Conservation (phyloP, 2,329 filamentous ascomycete genomes). For the Epichloe sylvatica region DNA sequence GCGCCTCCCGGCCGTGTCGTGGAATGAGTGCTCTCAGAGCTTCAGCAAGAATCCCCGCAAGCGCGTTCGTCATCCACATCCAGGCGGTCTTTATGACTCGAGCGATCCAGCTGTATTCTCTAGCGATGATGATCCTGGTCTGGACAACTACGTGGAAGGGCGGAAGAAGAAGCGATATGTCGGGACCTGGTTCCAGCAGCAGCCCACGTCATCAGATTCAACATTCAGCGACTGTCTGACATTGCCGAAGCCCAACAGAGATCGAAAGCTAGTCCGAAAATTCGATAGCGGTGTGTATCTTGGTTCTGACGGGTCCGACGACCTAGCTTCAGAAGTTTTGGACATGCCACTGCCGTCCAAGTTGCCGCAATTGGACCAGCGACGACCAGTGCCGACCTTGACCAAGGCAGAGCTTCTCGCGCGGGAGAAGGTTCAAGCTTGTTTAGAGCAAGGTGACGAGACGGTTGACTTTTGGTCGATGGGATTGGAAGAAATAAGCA, state of each 20-base stretch:
- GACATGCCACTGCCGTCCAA: constrained; percentile 20
- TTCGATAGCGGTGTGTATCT: constrained; percentile 58
- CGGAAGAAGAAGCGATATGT: constrained; percentile 48
- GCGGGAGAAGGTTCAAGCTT: constrained; percentile 32
- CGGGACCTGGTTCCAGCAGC: constrained; percentile 55
- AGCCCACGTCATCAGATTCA: constrained; percentile 36
- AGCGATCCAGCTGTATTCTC: constrained; percentile 61
- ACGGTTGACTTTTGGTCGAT: constrained; percentile 47
- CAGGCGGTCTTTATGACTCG: constrained; percentile 36
- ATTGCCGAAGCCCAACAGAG: constrained; percentile 26
- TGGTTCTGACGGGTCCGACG: constrained; percentile 42
- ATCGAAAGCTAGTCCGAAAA: constrained; percentile 40
- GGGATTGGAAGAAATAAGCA: constrained; percentile 38
- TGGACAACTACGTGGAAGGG: constrained; percentile 48
- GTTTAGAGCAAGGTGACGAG: constrained; percentile 45
- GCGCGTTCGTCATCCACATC: constrained; percentile 20
- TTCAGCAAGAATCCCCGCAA: constrained; percentile 27
- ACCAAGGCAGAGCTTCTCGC: constrained; percentile 31
- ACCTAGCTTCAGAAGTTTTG: constrained; percentile 18
- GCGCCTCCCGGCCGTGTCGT: constrained; percentile 23
- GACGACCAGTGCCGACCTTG: constrained; percentile 16
- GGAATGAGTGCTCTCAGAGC: constrained; percentile 25
- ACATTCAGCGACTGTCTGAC: constrained; percentile 26
- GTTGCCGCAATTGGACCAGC: constrained; percentile 24
- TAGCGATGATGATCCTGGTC: constrained; percentile 53